Percentiles rank a stretch among this genome's conserved stretches.
Evolutionary conservation across 768 basidiomycete genomes (phyloP).

Genomic region (Mycena sanguinolenta): DNA sequence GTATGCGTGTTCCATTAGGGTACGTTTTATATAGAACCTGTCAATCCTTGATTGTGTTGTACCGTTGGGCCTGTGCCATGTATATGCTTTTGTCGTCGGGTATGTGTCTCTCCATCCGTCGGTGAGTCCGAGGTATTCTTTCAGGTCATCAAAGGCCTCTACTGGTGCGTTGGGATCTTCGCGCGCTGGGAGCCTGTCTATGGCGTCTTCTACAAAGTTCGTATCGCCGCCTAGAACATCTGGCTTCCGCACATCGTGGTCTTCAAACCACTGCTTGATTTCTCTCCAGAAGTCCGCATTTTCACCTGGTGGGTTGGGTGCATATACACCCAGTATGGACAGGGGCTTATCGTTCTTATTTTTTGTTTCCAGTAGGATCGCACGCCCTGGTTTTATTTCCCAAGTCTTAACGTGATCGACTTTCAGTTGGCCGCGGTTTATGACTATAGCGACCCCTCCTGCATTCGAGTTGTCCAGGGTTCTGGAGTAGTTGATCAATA

Average conservation of each 20-base stretch:
- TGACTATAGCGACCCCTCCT: not conserved
- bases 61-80: too few relatives aligned
- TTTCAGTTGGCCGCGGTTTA: not conserved
- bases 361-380: not conserved
- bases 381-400: not conserved
- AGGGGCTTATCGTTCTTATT: not conserved
- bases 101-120: too few relatives aligned
- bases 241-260: not conserved
- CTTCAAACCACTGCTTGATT: not conserved
- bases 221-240: slow-evolving; percentile 2
- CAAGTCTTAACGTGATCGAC: not conserved
- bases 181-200: not conserved
- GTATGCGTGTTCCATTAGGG: too few relatives aligned
- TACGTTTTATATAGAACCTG: too few relatives aligned
- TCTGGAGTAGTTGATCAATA: not conserved
- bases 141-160: not conserved
- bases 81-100: too few relatives aligned
- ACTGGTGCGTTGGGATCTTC: not conserved
- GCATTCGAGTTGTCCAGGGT: not conserved
- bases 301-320: not conserved
- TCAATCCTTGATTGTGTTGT: too few relatives aligned
- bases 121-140: too few relatives aligned
- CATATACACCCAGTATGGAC: slow-evolving; percentile 1
- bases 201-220: not conserved
- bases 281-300: slow-evolving; percentile 10